Evolutionary conservation across 2,329 filamentous ascomycete genomes (phyloP), one percentile per base, ranked within the genome.

Genomic region (Parasarocladium wereldwijsianum): DNA sequence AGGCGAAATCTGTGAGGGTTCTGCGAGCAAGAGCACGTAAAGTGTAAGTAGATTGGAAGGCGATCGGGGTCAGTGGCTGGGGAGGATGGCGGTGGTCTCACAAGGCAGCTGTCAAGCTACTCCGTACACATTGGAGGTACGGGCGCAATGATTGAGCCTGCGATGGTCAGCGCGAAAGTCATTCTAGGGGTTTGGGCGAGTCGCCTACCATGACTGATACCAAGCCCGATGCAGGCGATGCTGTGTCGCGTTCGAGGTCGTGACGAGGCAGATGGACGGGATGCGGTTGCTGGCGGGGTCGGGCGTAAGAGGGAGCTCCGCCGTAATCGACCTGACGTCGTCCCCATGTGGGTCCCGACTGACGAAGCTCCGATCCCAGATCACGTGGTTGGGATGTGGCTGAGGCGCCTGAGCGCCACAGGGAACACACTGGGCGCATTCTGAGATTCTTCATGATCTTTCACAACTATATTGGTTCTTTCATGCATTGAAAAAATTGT

Each of bases 121-220:
- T 86, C 47, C 90, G 83, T 47, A 96, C 90, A 57, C 83, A 92
- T 66, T 93, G 84, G 43, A 94, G 80, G 61, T 96, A 94, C 34
- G 87, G 87, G 40, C 87, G 82, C 50, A 96, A 71, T 41, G 86
- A 93, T 85, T 94, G 87, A 52, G 86, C 94, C 90, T 79, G 40
- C 9, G 10, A 20, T 6, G 11, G 14, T 24, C 20, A 25, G 24
- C n/a, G 8, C 10, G 14, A n/a, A 24, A 13, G 13, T 4, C 15
- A 10, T n/a, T 30, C 10, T 7, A 12, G 14, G 12, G n/a, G 5
- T 4, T 15, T 24, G 8, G 4, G 12, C 9, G 7, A 12, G 20
- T 8, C 6, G 12, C 35, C 17, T 22, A 34, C 35, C 35, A 37
- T 37, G 35, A 25, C 32, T 29, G 35, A 31, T 25, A 23, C 18